Base-by-base conservation (phyloP, 2,329 filamentous ascomycete genomes). In the Aureobasidium sp. region DNA sequence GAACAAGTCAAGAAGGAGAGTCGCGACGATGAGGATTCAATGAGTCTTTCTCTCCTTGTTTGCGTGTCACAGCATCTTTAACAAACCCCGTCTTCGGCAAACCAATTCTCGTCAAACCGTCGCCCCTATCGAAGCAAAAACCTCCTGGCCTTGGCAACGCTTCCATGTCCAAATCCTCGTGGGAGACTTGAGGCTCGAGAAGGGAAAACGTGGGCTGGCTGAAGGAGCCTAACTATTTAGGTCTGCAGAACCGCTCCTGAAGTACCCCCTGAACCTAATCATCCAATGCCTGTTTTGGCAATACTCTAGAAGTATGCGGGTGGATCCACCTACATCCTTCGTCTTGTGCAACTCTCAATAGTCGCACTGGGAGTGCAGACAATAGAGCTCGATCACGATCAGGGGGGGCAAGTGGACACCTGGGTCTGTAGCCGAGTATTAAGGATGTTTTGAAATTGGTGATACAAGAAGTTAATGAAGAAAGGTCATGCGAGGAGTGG, bases 391-490 rank as follows among this genome's bases (percentile, higher is more conserved):
- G 49, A 38, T 23, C 47, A 23, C 29, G 47, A 40, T 38, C 49
- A 53, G 23, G 35, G 49, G 21, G 8, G 29, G 11, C 13, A 7
- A 21, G 19, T 23, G 10, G 10, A 35, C 29, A 23, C 1, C 6
- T 37, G 27, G 21, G 27, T 37, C 15, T 54, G 4, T 40, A 35
- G 23, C 17, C 17, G 35, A 31, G 13, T 43, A 46, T 45, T 46
- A 57, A 57, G 27, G 9, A 35, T 57, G 11, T 46, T n/a, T 43
- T 21, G 13, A 11, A 27, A 57, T 57, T 45, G 40, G 13, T 57
- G 29, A 42, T 57, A 57, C 53, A 57, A 33, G 53, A 57, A 57
- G 53, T 53, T 40, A 53, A 53, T 40, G n/a, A 40, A 53, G 23
- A 45, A 35, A 40, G 29, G 53, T 29, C 17, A 45, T 46, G 53